A percentile compares a stretch with the other conserved stretches of the same genome.
Evolutionary conservation across 129 eudicot genomes (phyloP).

Genomic region (Helianthus tuberosus): DNA sequence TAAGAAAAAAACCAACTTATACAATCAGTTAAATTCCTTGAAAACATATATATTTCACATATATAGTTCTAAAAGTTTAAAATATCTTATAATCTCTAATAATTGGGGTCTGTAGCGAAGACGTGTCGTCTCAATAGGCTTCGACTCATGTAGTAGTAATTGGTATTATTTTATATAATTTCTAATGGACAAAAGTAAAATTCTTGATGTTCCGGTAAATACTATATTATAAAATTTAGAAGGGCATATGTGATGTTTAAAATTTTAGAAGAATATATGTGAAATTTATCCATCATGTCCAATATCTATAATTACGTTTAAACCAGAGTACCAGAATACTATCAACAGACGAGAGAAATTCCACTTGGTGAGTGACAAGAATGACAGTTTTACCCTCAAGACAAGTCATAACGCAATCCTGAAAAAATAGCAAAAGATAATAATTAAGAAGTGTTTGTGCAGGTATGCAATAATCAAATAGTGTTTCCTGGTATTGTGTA

Average conservation of each 20-base stretch:
- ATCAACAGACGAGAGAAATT: conserved; percentile 68
- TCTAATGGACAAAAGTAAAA: too few species aligned
- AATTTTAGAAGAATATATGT: too few species aligned
- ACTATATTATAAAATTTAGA: background rate
- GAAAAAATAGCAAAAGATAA: conserved; percentile 16
- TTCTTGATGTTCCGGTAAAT: background rate
- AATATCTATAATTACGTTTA: background rate
- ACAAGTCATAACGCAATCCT: conserved; percentile 81
- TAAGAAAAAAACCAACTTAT: background rate
- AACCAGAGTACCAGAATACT: conserved; percentile 57
- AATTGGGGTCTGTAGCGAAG: too few species aligned
- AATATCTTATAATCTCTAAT: background rate
- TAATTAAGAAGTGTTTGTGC: background rate
- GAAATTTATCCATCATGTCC: too few species aligned
- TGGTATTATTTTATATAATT: too few species aligned
- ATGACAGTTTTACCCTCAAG: conserved; percentile 60
- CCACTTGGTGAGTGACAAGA: conserved; percentile 91
- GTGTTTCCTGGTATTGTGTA: too few species aligned
- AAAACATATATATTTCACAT: background rate
- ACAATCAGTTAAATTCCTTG: background rate
- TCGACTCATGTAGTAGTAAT: too few species aligned
- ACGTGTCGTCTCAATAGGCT: background rate
- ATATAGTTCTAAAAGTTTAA: too few species aligned
- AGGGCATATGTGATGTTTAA: too few species aligned
- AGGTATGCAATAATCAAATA: too few species aligned